Evolutionary conservation across 352 stramenopile genomes (phyloP).

Genomic region (Aphanomyces cochlioides): DNA sequence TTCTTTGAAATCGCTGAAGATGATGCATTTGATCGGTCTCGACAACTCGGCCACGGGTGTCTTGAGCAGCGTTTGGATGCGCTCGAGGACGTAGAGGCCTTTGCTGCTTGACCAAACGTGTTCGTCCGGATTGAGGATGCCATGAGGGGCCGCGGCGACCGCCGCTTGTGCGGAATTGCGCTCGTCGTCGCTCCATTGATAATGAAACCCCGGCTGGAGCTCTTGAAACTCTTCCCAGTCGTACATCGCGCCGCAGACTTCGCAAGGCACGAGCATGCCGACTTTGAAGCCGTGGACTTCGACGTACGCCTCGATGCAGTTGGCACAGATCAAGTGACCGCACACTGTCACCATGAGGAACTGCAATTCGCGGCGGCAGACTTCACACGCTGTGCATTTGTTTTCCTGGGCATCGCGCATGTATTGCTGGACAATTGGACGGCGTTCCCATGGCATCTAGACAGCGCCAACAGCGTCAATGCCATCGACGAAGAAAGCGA

Average conservation of each 20-base stretch:
- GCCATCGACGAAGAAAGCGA: neutral
- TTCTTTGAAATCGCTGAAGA: constrained; percentile 81
- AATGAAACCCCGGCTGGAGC: constrained; percentile 83
- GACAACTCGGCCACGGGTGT: neutral
- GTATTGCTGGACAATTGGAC: constrained; percentile 45
- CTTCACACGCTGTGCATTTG: constrained; percentile 57
- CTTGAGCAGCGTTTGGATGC: constrained; percentile 53
- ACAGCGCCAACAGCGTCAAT: neutral
- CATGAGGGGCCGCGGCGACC: neutral
- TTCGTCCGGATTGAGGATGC: constrained; percentile 23
- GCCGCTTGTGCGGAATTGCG: constrained; percentile 23
- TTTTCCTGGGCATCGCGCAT: constrained; percentile 47
- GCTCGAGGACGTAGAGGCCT: constrained; percentile 59
- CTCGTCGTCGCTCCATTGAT: constrained; percentile 38
- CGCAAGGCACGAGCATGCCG: constrained; percentile 39
- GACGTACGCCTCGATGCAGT: constrained; percentile 87
- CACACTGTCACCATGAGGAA: constrained; percentile 91
- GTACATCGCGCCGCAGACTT: constrained; percentile 48
- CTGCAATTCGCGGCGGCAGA: constrained; percentile 80
- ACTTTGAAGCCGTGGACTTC: constrained; percentile 38
- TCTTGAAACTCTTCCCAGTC: constrained; percentile 88
- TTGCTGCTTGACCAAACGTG: constrained; percentile 49
- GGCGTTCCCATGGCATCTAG: constrained; percentile 36
- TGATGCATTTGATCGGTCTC: constrained; percentile 59
- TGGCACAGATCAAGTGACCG: constrained; percentile 87